Base-by-base conservation (phyloP, 2,329 filamentous ascomycete genomes). In the Aspergillus amoenus region DNA sequence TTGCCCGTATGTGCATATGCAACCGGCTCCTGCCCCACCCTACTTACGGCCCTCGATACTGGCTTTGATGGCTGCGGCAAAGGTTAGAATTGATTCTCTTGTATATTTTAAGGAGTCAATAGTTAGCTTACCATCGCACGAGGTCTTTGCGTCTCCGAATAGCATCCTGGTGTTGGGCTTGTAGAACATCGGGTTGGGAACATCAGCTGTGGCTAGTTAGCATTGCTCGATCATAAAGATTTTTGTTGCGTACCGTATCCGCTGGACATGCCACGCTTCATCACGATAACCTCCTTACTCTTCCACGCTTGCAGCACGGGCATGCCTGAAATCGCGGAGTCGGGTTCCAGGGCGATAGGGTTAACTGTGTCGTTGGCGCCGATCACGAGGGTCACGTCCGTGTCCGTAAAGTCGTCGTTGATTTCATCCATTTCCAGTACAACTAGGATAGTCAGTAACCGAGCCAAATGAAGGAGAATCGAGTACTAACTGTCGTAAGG, bases 341-440 rank as follows among this genome's bases (percentile, higher is more conserved):
- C 90, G 5, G 89, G 87, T 71, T 96, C 90, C 62, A 96, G 77
- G 0, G 92, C 91, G 66, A 93, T 93, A 0, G 92, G 92, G 68
- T 96, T 96, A 39, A 96, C 92, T 0, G 92, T 96, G 67, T 96
- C 92, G 66, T 96, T 96, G 8, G 92, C 92, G 3, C 92, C 92
- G 68, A 96, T 96, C 0, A 96, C 91, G 3, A 96, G 83, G 0
- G 90, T 92, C 9, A 96, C 80, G 67, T 96, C 92, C 0, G 92
- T 95, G 27, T 94, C 89, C 6, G 81, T 75, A 72, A 96, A 96
- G 68, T 96, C 91, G 61, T 95, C 91, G 73, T 96, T 96, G 77
- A 96, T 95, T 78, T 96, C 92, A 66, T 96, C 92, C 91, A 96
- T 96, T 76, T 96, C 91, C 45, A 95, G 82, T 27, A 96, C 91